Conservation (phyloP, 345 rosid species). For the Eucalyptus virginea region DNA sequence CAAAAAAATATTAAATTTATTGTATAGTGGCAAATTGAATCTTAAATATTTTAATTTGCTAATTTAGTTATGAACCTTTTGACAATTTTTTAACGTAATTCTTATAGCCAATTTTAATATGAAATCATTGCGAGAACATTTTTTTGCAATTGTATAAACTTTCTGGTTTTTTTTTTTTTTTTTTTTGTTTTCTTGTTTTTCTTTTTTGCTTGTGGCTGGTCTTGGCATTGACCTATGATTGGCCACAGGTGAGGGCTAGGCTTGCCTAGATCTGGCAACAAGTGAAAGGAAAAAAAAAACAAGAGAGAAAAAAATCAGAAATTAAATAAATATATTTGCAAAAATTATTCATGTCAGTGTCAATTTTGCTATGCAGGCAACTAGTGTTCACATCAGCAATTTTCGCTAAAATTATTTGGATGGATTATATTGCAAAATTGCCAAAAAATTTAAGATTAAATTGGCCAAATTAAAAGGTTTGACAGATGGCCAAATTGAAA, state of each 20-base stretch:
- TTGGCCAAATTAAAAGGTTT: background rate
- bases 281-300: background rate
- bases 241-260: too few species aligned
- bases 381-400: background rate
- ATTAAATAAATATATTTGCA: background rate
- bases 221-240: background rate
- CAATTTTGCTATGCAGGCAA: fast-evolving
- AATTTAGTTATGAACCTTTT: background rate
- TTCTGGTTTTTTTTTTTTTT: background rate
- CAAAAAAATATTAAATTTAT: background rate
- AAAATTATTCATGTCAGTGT: background rate
- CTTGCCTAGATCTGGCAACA: background rate
- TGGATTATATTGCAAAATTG: background rate
- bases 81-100: background rate
- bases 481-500: background rate
- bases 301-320: background rate
- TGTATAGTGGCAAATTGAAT: background rate
- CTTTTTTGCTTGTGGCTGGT: background rate
- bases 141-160: background rate
- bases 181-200: background rate
- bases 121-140: too few species aligned
- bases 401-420: background rate
- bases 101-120: background rate
- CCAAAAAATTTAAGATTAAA: background rate
- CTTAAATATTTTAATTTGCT: background rate